Evolutionary conservation across 1,139 yeast genomes (phyloP).

Genomic region (Candida buenavistaensis): DNA sequence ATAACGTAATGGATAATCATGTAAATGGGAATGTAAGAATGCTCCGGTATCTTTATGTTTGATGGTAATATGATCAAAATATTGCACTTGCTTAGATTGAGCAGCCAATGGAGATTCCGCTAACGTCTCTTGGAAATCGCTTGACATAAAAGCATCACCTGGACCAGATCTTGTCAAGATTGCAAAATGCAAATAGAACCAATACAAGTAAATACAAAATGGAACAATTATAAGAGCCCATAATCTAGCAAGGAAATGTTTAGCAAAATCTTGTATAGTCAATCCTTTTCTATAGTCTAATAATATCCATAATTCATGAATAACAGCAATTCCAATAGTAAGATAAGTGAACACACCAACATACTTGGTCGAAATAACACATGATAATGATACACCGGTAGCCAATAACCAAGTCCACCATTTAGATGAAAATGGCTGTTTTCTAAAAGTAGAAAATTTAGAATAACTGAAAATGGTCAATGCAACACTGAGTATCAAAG

Average conservation of each 20-base stretch:
- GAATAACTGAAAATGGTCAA: constrained; percentile 76
- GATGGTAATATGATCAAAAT: constrained; percentile 72
- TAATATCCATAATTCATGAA: constrained; percentile 83
- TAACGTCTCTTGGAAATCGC: constrained; percentile 90
- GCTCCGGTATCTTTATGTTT: constrained; percentile 76
- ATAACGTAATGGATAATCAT: constrained; percentile 80
- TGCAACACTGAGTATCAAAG: constrained; percentile 80
- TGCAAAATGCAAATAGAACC: constrained; percentile 92
- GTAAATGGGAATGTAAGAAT: constrained; percentile 77
- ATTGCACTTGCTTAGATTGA: constrained; percentile 71
- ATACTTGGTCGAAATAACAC: constrained; percentile 91
- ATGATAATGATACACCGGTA: constrained; percentile 84
- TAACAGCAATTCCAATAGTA: constrained; percentile 83
- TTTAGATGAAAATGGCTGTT: constrained; percentile 56
- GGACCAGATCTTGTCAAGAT: constrained; percentile 86
- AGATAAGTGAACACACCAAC: constrained; percentile 92
- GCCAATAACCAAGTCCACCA: constrained; percentile 91
- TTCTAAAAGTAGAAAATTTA: constrained; percentile 73
- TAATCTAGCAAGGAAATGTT: constrained; percentile 78
- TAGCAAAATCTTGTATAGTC: constrained; percentile 53
- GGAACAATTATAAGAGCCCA: constrained; percentile 78
- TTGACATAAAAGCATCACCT: constrained; percentile 91
- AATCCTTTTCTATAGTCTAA: constrained; percentile 74
- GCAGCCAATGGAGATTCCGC: constrained; percentile 78
- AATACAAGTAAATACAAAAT: constrained; percentile 75